Percentiles rank a stretch among this genome's conserved stretches.
phyloP scores from a whole-genome alignment of 768 basidiomycete genomes.

The Lentinula guzmanii region DNA sequence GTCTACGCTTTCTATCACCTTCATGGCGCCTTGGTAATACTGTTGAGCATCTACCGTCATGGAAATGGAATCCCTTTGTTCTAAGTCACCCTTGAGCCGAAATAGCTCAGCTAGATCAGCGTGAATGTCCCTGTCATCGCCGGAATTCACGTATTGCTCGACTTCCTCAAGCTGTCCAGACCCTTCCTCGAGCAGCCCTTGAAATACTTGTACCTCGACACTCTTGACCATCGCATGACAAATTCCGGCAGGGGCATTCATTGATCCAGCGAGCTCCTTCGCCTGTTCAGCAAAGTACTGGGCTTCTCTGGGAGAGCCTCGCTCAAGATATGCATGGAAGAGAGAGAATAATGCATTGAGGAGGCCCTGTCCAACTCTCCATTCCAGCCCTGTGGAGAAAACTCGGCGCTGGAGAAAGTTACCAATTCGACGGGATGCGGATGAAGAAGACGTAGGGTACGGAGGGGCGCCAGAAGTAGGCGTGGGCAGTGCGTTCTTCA shows the following conservation, averaged over 20 bases:
- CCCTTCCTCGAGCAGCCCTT: constrained; percentile 55
- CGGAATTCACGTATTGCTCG: constrained; percentile 34
- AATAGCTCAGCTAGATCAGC: constrained; percentile 55
- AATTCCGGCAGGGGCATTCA: constrained; percentile 60
- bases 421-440: constrained; percentile 16
- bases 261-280: constrained; percentile 59
- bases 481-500: constrained; percentile 26
- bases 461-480: background rate
- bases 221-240: constrained; percentile 62
- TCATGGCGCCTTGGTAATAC: constrained; percentile 50
- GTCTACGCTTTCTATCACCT: constrained; percentile 59
- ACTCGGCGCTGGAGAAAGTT: constrained; percentile 23
- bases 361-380: constrained; percentile 72
- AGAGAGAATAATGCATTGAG: constrained; percentile 62
- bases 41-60: constrained; percentile 36
- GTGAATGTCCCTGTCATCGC: constrained; percentile 38
- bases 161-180: constrained; percentile 37
- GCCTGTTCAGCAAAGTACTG: constrained; percentile 82
- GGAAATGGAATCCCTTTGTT: constrained; percentile 30
- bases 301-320: constrained; percentile 82
- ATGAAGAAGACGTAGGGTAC: constrained; percentile 22
- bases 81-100: constrained; percentile 51
- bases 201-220: constrained; percentile 65
- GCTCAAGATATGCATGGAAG: constrained; percentile 53
- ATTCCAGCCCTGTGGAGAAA: constrained; percentile 56